Evolutionary conservation across 371 early-diverging fungal genomes (phyloP), one percentile per base, ranked within the genome.

Genomic region (Haplosporangium sp.): DNA sequence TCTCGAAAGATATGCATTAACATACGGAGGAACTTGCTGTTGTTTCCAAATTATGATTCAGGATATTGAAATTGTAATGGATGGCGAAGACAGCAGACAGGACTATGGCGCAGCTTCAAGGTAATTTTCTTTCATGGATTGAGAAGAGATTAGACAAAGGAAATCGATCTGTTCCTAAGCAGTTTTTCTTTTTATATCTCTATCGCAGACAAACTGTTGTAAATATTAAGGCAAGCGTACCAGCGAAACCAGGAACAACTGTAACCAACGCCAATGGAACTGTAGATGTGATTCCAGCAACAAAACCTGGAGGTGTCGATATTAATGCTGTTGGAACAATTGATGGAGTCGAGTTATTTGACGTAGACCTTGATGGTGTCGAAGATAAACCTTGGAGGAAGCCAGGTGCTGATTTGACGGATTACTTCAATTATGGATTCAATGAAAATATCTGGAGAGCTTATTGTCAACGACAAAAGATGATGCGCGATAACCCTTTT

Each of bases 391-490:
- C 98, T 19, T 99, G 99, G 98, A 85, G 95, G 59, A 96, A 96
- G 71, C 98, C 98, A n/a, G 98, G 96, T 62, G 95, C 97, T 10
- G 99, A 99, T 85, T 91, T 98, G 39, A 97, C 98, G 4, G 99
- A 99, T 83, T 99, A 98, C 85, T 99, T 99, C 86, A 99, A 99
- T 82, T 99, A 96, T 86, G 99, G 99, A 7, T 99, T 99, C 83
- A 96, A 96, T 72, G 98, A 99, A 83, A 84, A 85, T 3, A 96
- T 95, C 17, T 99, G 99, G 99, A 88, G 92, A 69, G 89, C 91
- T 15, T 99, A 98, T 84, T 93, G 94, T 72, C 87, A 87, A 15
- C 96, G 95, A 82, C 98, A 99, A 86, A 94, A 94, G 82, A 87
- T 90, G 84, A 68, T 95, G 69, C 85, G 96, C 20, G 95, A 95